phyloP scores from a whole-genome alignment of 306 rosid species.

The Quercus glauca region DNA sequence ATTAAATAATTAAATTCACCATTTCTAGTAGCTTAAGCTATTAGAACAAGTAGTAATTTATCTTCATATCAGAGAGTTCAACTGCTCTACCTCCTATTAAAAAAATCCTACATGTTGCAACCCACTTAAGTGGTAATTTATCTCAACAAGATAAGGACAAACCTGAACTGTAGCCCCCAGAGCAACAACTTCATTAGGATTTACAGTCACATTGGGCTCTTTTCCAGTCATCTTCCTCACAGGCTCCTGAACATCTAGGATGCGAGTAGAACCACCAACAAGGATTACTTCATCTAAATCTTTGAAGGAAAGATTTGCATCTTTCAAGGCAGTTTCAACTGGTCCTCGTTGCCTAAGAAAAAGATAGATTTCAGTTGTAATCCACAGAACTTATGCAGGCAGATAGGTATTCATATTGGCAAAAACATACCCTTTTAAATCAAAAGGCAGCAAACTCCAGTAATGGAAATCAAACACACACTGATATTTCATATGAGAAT shows the following conservation, averaged over 20 bases:
- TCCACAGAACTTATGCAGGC: not conserved
- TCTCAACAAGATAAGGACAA: not conserved
- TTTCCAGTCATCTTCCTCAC: slow-evolving; percentile 82
- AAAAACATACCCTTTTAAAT: not conserved
- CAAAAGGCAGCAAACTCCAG: not conserved
- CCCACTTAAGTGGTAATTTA: too few species aligned
- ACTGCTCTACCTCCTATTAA: too few species aligned
- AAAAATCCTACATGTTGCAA: too few species aligned
- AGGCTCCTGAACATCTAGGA: slow-evolving; percentile 85
- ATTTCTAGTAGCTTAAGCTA: too few species aligned
- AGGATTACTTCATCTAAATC: slow-evolving; percentile 91
- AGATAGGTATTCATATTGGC: not conserved
- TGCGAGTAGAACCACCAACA: slow-evolving; percentile 94
- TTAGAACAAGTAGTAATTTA: too few species aligned
- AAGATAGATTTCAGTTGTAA: not conserved
- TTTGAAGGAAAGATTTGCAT: slow-evolving; percentile 80
- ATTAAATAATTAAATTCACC: too few species aligned
- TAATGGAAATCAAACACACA: not conserved
- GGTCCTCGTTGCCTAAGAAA: slow-evolving; percentile 64
- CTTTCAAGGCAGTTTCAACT: slow-evolving; percentile 83
- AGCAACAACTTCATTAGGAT: slow-evolving; percentile 98
- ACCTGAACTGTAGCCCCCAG: slow-evolving; percentile 98
- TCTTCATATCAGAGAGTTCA: too few species aligned
- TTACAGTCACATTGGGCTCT: slow-evolving; percentile 88
- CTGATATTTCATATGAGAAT: not conserved